Base-by-base conservation (phyloP, 345 rosid genomes). In the Citrus maxima region DNA sequence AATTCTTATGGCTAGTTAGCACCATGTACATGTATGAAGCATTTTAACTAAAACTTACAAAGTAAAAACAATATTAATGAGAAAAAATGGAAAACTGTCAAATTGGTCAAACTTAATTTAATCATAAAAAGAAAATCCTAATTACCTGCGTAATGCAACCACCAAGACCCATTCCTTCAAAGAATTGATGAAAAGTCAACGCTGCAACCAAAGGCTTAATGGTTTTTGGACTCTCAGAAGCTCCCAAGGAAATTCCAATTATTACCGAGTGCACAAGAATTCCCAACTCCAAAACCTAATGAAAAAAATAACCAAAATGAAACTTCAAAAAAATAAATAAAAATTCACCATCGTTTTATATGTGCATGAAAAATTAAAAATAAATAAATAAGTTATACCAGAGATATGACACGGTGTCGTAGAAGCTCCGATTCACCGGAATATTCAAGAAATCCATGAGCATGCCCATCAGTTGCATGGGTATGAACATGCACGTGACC, bases 151-250 rank as follows among this genome's bases (percentile, higher is more conserved):
- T 30, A 56, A 92, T 89, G 81, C 92, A 90, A 1, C 95, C 92
- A 1, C 98, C 96, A 5, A 91, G 90, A 12, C 93, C 94, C 87
- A 91, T 90, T 63, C 94, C 96, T 78, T 91, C 98, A 49, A 89
- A 93, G 84, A 89, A 87, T 46, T 93, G 98, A 69, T 93, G 98
- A 71, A 93, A 93, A 34, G 90, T 82, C 70, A 93, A 87, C 3
- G 96, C 96, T 5, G 89, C 93, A 0, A 92, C 62, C 1, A 92
- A 82, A 2, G 89, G 90, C 71, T 70, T 90, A 67, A 93, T 84
- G 7, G 87, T 84, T 24, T 82, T 77, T 2, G 91, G 87, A 78
- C 85, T 89, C 79, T 84, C 83, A 0, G 92, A 90, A 3, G 92
- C 90, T 64, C 98, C 98, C 49, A 89, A 51, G 0, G 96, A 86